Conservation (phyloP, 352 stramenopile genomes). For the Phytopythium chamaehyphon region DNA sequence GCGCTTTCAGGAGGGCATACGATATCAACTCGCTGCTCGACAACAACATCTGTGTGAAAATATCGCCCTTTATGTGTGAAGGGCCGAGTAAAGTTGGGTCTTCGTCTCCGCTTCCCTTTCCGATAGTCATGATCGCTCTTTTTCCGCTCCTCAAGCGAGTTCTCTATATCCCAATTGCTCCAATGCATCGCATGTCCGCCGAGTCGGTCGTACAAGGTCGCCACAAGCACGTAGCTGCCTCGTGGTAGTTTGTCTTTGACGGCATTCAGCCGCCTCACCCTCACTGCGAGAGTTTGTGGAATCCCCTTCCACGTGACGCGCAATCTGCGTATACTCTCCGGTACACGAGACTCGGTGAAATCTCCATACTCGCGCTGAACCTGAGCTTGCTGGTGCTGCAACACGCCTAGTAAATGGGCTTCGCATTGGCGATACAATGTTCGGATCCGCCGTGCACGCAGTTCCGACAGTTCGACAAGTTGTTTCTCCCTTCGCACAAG, state of each 20-base stretch:
- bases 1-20: slow-evolving; percentile 64
- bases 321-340: slow-evolving; percentile 45
- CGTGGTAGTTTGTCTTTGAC: slow-evolving; percentile 82
- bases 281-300: slow-evolving; percentile 70
- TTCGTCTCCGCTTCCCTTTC: neutral
- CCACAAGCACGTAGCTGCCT: slow-evolving; percentile 78
- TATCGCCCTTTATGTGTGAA: slow-evolving; percentile 80
- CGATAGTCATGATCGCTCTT: neutral
- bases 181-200: slow-evolving; percentile 77
- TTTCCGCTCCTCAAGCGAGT: slow-evolving; percentile 3
- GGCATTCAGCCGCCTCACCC: slow-evolving; percentile 54
- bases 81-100: slow-evolving; percentile 62
- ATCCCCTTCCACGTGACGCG: slow-evolving; percentile 70
- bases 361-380: slow-evolving; percentile 62
- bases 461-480: slow-evolving; percentile 29
- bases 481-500: slow-evolving; percentile 44
- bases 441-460: slow-evolving; percentile 46
- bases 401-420: slow-evolving; percentile 40
- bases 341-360: slow-evolving; percentile 31
- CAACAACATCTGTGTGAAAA: slow-evolving; percentile 72
- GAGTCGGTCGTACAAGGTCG: slow-evolving; percentile 83
- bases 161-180: slow-evolving; percentile 58
- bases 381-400: slow-evolving; percentile 58
- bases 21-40: slow-evolving; percentile 81
- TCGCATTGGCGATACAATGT: slow-evolving; percentile 76